Evolutionary conservation across 352 stramenopile species (phyloP), one percentile per base, ranked within the genome.

Genomic region (Blastocystis sp.): DNA sequence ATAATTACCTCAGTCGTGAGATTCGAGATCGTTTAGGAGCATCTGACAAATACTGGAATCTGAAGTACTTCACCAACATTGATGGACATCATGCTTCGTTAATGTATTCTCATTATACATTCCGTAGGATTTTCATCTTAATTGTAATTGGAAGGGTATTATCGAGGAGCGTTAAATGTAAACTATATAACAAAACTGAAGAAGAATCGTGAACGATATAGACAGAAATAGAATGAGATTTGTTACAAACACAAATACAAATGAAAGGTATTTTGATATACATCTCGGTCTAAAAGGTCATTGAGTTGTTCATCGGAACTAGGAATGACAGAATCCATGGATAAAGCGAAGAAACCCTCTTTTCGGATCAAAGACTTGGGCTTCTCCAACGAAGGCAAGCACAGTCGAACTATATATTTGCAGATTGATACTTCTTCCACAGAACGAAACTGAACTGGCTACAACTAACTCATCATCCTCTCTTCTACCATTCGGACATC

Each of bases 301-400:
- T 37, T 4, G 42, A 63, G 51, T 9, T 27, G 16, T 37, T 21
- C 1, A 61, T 80, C 67, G 4, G 42, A 42, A 54, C 16, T 35
- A 58, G 43, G 7, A 1, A 80, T 37, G 32, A 80, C 67, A 14
- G 67, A 24, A 52, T 80, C 67, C 19, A 37, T 21, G 35, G 5
- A 19, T 37, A 80, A 21, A 32, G 43, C 67, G 43, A 63, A 80
- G 59, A 80, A 80, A 29, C 35, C 67, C 14, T 80, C 43, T 58
- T 54, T 49, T 16, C 32, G 5, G 16, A 37, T 3, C 11, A 58
- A 11, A 46, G 42, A 12, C 39, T 61, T 61, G 24, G 59, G 59
- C 14, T 24, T 29, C 24, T 61, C 51, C 37, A 80, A 21, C 9
- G 67, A 49, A 24, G 67, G 67, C 5, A 80, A 32, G 51, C 67